phyloP scores from a whole-genome alignment of 192 early-diverging fungal genomes.

The Backusella liffmaniae region DNA sequence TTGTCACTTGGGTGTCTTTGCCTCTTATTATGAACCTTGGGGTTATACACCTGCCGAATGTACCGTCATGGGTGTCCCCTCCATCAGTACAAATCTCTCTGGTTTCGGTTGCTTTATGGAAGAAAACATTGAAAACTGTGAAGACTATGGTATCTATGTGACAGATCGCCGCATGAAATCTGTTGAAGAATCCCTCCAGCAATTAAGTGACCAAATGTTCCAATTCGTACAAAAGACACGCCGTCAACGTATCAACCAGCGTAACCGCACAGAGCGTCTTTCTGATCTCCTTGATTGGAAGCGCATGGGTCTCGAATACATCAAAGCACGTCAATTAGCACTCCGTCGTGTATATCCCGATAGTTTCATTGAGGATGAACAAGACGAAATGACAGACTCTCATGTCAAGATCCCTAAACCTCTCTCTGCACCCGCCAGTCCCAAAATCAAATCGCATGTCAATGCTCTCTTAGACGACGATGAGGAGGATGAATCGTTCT shows the following conservation, averaged over 20 bases:
- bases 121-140: slow-evolving; percentile 88
- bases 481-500: slow-evolving; percentile 41
- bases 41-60: slow-evolving; percentile 98
- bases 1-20: slow-evolving; percentile 96
- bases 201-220: slow-evolving; percentile 87
- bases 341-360: slow-evolving; percentile 89
- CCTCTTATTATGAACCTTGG: slow-evolving; percentile 97
- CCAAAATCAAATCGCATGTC: slow-evolving; percentile 47
- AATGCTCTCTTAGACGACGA: slow-evolving; percentile 26
- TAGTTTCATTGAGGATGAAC: slow-evolving; percentile 68
- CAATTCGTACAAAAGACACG: slow-evolving; percentile 93
- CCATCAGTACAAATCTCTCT: slow-evolving; percentile 94
- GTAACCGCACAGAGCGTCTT: slow-evolving; percentile 94
- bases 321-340: slow-evolving; percentile 94
- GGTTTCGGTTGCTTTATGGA: slow-evolving; percentile 99
- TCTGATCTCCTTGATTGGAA: slow-evolving; percentile 98
- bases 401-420: slow-evolving; percentile 84
- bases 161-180: slow-evolving; percentile 91
- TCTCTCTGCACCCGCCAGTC: slow-evolving; percentile 82
- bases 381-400: slow-evolving; percentile 56
- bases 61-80: slow-evolving; percentile 97
- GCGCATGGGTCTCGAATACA: slow-evolving; percentile 96
- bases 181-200: slow-evolving; percentile 88
- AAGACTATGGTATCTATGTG: slow-evolving; percentile 98
- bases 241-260: slow-evolving; percentile 97